Percentiles rank a stretch among this genome's conserved stretches.
phyloP scores from a whole-genome alignment of 805 yeast species.

The Hanseniaspora lachancei region DNA sequence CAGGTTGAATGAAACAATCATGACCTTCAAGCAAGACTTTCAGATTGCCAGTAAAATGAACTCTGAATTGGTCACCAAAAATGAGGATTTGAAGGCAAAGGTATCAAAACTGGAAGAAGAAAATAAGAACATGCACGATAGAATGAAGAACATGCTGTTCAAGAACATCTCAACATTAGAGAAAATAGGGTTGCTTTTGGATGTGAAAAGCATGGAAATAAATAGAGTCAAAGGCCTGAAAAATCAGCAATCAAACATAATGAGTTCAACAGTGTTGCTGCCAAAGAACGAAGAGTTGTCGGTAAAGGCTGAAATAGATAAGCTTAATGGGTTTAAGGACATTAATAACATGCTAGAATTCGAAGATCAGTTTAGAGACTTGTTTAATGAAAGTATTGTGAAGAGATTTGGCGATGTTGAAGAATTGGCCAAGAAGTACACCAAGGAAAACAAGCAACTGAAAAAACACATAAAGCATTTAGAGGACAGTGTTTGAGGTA shows the following conservation, averaged over 20 bases:
- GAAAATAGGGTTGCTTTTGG: constrained; percentile 55
- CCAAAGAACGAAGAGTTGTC: constrained; percentile 28
- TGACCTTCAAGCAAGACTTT: constrained; percentile 7
- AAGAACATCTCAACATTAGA: constrained; percentile 50
- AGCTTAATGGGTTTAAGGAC: constrained; percentile 15
- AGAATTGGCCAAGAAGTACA: constrained; percentile 69
- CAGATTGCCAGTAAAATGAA: constrained; percentile 4
- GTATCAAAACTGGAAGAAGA: constrained; percentile 27
- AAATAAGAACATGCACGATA: constrained; percentile 54
- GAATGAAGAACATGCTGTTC: constrained; percentile 50
- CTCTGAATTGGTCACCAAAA: not conserved
- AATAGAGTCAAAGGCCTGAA: constrained; percentile 71
- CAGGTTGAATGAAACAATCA: constrained; percentile 1
- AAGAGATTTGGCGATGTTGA: constrained; percentile 84
- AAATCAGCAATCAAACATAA: constrained; percentile 27
- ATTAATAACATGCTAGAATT: constrained; percentile 15
- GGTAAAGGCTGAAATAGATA: constrained; percentile 21
- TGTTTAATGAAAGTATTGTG: constrained; percentile 36
- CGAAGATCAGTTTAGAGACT: constrained; percentile 14
- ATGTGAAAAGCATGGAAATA: constrained; percentile 32
- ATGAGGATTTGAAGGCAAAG: constrained; percentile 12
- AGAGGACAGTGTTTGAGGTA: not conserved
- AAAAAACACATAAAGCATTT: constrained; percentile 24
- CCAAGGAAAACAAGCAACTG: constrained; percentile 51
- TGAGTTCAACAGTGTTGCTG: constrained; percentile 24